Evolutionary conservation across 2,329 filamentous ascomycete genomes (phyloP), one percentile per base, ranked within the genome.

Genomic region (Pleomassaria siparia): DNA sequence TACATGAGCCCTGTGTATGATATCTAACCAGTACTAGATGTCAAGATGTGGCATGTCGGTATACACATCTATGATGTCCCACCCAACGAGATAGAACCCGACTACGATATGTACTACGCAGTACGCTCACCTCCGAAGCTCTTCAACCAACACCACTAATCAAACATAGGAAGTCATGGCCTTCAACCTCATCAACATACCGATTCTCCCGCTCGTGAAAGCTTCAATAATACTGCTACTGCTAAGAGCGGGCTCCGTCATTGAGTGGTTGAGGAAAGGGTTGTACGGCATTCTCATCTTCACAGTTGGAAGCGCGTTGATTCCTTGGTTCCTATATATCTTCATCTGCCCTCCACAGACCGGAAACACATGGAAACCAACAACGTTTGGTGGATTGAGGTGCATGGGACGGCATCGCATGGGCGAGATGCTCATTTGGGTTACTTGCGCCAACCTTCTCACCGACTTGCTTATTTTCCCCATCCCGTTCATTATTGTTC

Each of bases 191-290:
- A 53, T 72, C 39, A 73, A 72, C 48, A 70, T 69, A 10, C 69
- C 68, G 3, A 73, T 73, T 40, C 47, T 73, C 21, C 70, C 70
- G 1, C 59, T 72, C n/a, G 70, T 72, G 44, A 73, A 73, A 59
- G 64, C 67, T 1, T 70, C 70, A 1, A 70, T 72, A 43, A 70
- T 72, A 13, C 51, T 72, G 9, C 66, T 73, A 20, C 67, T 73
- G 26, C 61, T 72, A 3, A 58, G 69, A 49, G 67, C 68, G 29
- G 68, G 69, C 43, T 70, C 69, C 8, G 62, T 73, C 30, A 70
- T 73, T 35, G 58, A 65, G 42, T 69, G 63, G 59, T 50, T 73
- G 26, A 71, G 68, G 50, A 65, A 64, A 36, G 62, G 59, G 21
- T 63, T 73, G 9, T 71, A 73, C 40, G 66, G 51, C 44, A 66